A percentile compares a stretch with the other conserved stretches of the same genome.
phyloP scores from a whole-genome alignment of 2,329 filamentous ascomycete genomes.

The Phialemonium atrogriseum region DNA sequence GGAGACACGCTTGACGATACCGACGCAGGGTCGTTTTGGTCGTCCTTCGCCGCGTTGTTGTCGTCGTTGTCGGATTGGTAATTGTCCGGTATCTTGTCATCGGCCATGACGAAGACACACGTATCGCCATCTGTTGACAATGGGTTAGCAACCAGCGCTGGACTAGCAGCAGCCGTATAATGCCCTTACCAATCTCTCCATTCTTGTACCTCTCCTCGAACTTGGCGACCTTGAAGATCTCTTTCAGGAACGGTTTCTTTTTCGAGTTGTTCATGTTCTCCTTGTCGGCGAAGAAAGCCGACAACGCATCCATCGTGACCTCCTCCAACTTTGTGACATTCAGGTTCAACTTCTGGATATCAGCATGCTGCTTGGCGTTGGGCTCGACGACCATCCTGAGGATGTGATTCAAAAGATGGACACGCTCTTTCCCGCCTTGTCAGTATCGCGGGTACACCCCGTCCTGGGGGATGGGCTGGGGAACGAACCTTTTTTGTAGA shows the following conservation, averaged over 20 bases:
- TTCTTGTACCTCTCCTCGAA: conserved; percentile 47
- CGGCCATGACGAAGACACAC: conserved; percentile 41
- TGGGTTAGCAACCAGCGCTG: not conserved
- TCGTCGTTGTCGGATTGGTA: conserved; percentile 41
- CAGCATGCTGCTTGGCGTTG: conserved; percentile 36
- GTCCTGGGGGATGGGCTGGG: not conserved
- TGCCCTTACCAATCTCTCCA: conserved; percentile 45
- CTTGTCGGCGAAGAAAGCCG: conserved; percentile 49
- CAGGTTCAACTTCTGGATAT: conserved; percentile 44
- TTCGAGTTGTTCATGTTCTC: conserved; percentile 41
- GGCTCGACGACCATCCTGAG: conserved; percentile 48
- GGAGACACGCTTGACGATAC: conserved; percentile 25
- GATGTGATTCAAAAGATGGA: conserved; percentile 51
- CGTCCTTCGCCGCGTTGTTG: conserved; percentile 30
- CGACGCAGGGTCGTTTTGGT: conserved; percentile 29
- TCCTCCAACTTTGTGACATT: conserved; percentile 49
- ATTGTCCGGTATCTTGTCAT: conserved; percentile 40
- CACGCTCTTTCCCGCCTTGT: conserved; percentile 39
- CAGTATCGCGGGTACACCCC: conserved; percentile 3
- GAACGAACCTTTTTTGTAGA: conserved; percentile 54
- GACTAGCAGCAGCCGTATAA: no score
- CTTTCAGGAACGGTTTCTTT: conserved; percentile 48
- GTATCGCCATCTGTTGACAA: conserved; percentile 33
- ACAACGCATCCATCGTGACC: conserved; percentile 48
- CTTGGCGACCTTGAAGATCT: conserved; percentile 54